Conservation (phyloP, 345 rosid species). For the Tarenaya hassleriana region DNA sequence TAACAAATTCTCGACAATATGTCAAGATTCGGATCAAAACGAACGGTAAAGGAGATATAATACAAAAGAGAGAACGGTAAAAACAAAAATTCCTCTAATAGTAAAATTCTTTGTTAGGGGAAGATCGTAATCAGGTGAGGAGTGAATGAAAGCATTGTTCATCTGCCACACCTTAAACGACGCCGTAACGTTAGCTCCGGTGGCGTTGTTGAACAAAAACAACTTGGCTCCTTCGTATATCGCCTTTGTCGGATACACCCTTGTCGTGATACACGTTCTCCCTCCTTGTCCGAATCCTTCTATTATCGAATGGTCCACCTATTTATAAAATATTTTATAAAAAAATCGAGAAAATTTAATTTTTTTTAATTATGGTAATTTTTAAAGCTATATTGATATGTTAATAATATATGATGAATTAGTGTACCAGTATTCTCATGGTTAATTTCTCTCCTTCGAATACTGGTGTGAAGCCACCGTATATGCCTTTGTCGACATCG, state of each 20-base stretch:
- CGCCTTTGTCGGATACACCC: slow-evolving; percentile 82
- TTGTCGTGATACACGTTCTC: slow-evolving; percentile 65
- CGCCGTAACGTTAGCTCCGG: slow-evolving; percentile 59
- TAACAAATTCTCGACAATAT: too few species aligned
- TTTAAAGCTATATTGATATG: too few species aligned
- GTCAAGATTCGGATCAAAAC: too few species aligned
- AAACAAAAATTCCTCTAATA: too few species aligned
- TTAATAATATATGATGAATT: background rate
- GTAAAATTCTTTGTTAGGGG: slow-evolving; percentile 5
- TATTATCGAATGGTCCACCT: slow-evolving; percentile 95
- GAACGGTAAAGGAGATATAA: too few species aligned
- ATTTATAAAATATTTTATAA: too few species aligned
- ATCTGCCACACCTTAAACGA: slow-evolving; percentile 70
- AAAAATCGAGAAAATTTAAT: too few species aligned
- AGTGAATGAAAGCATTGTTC: slow-evolving; percentile 68
- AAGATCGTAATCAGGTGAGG: slow-evolving; percentile 41
- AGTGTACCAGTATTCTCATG: slow-evolving; percentile 78
- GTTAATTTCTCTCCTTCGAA: slow-evolving; percentile 54
- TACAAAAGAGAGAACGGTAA: too few species aligned
- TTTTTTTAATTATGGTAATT: too few species aligned
- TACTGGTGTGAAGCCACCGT: slow-evolving; percentile 64
- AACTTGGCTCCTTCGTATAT: slow-evolving; percentile 68
- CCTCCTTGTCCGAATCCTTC: slow-evolving; percentile 91
- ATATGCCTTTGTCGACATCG: slow-evolving; percentile 50
- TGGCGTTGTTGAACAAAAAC: slow-evolving; percentile 84